Evolutionary conservation across 2,329 filamentous ascomycete species (phyloP), one percentile per base, ranked within the genome.

Genomic region (Achaetomium macrosporum): DNA sequence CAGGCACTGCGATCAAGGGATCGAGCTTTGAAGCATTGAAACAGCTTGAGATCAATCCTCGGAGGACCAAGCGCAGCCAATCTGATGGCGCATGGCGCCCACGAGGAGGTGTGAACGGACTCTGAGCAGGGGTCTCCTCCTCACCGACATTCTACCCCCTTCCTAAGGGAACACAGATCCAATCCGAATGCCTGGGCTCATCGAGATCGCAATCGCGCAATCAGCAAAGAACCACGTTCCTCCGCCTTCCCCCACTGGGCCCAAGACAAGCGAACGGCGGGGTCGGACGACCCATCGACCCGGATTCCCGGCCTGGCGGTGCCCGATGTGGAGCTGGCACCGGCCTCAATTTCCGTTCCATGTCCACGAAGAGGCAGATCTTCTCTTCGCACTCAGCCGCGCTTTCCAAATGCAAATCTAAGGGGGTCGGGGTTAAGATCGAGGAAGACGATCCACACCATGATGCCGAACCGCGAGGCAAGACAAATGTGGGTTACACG

Each of bases 121-220:
- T 29, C 31, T 12, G 30, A 36, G 47, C 42, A 37, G 47, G 47
- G 47, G 47, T 40, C 41, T 15, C 2, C 42, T 25, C 29, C 51
- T 53, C 51, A 53, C 51, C 51, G 51, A 53, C 51, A 53, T 53
- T 53, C 51, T 44, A 19, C 43, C 50, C 44, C 50, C 33, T n/a
- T n/a, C 41, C 31, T 35, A 25, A 25, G 25, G 25, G 25, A 25
- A 4, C 25, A 11, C 29, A 48, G 29, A 49, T 40, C 16, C 37
- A 25, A 25, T 25, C 25, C 25, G 25, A 25, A 7, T 25, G 25
- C 25, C 25, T 25, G 25, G 25, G 25, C 16, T 35, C 13, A 15
- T 15, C 33, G 13, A 35, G 33, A 35, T 35, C 33, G 33, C 25
- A 25, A 35, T 35, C 33, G 33, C 33, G 13, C 33, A 35, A 35